These are phyloP conservation scores for Cyclostephanos tholiformis DNA, from an alignment of 108 stramenopile genomes.

Conservation along the genomic window DNA sequence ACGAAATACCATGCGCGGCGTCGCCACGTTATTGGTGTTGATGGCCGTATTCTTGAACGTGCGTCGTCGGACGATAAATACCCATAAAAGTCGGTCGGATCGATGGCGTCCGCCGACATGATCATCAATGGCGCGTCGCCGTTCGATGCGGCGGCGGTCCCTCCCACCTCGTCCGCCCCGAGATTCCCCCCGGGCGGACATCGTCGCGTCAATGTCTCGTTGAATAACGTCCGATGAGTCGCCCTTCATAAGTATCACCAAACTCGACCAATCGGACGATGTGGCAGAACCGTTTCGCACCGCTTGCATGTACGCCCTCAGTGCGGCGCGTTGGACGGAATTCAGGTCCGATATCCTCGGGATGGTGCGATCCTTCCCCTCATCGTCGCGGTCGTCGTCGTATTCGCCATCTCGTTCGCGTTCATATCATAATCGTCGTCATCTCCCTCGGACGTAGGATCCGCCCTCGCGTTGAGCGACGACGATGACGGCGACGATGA, in stretches of 20 bases:
- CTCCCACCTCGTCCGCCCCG: too few species aligned
- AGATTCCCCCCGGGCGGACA: constrained; percentile 2
- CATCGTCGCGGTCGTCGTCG: too few species aligned
- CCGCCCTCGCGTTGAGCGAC: not conserved
- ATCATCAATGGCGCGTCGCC: not conserved
- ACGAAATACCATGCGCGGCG: constrained; percentile 44
- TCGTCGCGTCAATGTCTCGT: not conserved
- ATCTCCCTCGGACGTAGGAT: not conserved
- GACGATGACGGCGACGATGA: too few species aligned
- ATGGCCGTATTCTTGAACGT: constrained; percentile 9
- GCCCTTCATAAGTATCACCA: constrained; percentile 29
- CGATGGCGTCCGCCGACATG: constrained; percentile 21
- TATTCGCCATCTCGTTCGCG: too few species aligned
- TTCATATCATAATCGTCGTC: too few species aligned
- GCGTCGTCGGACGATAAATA: constrained; percentile 20
- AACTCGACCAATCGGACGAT: constrained; percentile 15
- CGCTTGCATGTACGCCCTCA: constrained; percentile 20
- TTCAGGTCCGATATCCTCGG: not conserved
- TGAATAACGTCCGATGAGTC: constrained; percentile 10
- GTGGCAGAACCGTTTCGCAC: constrained; percentile 12
- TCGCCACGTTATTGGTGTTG: constrained; percentile 37
- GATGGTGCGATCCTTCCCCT: too few species aligned
- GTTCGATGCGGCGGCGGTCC: too few species aligned
- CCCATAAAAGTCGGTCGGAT: constrained; percentile 40
- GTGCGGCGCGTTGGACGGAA: constrained; percentile 8